phyloP scores from a whole-genome alignment of 202 grass and related monocot genomes.

The Panicum virgatum region DNA sequence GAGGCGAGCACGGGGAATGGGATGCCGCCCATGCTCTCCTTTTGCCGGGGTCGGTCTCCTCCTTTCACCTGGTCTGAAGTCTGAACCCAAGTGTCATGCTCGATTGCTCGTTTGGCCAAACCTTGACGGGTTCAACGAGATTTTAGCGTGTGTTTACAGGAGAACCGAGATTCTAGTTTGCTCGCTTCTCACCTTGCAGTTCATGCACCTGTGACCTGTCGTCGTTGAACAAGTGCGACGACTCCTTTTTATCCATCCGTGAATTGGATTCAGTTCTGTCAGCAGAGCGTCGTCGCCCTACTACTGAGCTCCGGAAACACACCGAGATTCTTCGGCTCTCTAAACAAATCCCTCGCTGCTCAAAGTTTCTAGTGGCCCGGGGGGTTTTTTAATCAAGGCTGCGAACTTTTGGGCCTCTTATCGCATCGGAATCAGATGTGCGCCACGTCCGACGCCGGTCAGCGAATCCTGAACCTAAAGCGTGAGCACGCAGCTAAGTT shows the following conservation, averaged over 20 bases:
- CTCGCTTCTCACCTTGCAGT: not conserved
- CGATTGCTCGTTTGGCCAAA: not conserved
- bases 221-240: not conserved
- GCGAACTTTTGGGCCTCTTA: not conserved
- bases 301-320: not conserved
- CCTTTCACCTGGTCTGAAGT: not conserved
- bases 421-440: conserved; percentile 36
- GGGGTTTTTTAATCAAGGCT: not conserved
- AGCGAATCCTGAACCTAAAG: conserved; percentile 19
- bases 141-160: not conserved
- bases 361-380: not conserved
- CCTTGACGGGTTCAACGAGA: not conserved
- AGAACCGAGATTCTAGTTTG: not conserved
- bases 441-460: conserved; percentile 7
- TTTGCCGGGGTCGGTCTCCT: not conserved
- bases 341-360: not conserved
- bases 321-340: not conserved
- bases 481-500: not conserved
- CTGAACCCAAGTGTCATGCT: not conserved
- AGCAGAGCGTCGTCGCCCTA: not conserved
- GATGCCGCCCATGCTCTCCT: not conserved
- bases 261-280: not conserved
- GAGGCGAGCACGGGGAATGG: not conserved
- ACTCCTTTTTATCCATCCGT: not conserved
- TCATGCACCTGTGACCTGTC: not conserved